These are phyloP conservation scores for Trametes villosa DNA, from an alignment of 768 basidiomycete genomes.

Conservation along the genomic window DNA sequence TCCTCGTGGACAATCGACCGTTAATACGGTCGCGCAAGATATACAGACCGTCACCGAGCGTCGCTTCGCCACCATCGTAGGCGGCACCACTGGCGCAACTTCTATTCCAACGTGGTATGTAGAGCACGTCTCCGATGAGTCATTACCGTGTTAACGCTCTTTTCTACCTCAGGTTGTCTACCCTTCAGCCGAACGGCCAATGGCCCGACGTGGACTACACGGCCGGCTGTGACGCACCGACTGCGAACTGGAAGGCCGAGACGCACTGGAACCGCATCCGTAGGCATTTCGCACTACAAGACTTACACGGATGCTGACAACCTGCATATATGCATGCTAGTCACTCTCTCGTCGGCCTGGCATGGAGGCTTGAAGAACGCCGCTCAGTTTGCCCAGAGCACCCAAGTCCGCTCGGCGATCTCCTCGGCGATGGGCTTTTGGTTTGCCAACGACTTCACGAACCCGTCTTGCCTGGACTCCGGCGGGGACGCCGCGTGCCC, in stretches of 20 bases:
- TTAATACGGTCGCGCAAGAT: conserved; percentile 32
- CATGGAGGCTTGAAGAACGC: conserved; percentile 51
- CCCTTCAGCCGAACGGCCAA: conserved; percentile 46
- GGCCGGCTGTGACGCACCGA: conserved; percentile 61
- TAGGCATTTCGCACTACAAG: conserved; percentile 10
- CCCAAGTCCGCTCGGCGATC: conserved; percentile 44
- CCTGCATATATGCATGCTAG: conserved; percentile 34
- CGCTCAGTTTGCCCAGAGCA: conserved; percentile 46
- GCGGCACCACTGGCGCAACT: conserved; percentile 38
- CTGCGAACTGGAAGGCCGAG: conserved; percentile 73
- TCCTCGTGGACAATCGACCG: not conserved
- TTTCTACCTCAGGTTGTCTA: conserved; percentile 45
- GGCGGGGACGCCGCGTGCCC: conserved; percentile 60
- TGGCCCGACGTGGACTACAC: conserved; percentile 68
- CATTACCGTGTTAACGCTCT: not conserved
- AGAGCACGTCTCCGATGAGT: too few relatives aligned
- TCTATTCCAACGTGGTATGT: conserved; percentile 46
- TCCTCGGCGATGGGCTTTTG: conserved; percentile 61
- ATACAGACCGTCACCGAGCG: conserved; percentile 42
- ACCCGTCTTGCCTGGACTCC: conserved; percentile 53
- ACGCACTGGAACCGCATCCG: conserved; percentile 49
- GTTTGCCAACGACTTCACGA: conserved; percentile 63
- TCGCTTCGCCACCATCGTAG: conserved; percentile 48
- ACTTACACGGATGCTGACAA: not conserved
- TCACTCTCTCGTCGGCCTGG: conserved; percentile 59